phyloP scores from a whole-genome alignment of 140 eudicot genomes.

The Cichorium intybus region DNA sequence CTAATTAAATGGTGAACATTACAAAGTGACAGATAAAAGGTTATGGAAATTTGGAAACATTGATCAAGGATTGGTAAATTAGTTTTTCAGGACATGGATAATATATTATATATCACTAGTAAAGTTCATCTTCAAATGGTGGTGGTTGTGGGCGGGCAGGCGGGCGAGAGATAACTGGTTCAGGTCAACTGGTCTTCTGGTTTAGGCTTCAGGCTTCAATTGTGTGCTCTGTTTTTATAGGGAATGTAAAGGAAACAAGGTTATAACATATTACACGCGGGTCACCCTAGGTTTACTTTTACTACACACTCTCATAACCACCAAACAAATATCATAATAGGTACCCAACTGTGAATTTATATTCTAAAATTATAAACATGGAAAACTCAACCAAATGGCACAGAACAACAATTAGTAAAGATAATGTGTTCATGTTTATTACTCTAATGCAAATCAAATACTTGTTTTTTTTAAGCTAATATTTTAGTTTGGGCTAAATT shows the following conservation, averaged over 20 bases:
- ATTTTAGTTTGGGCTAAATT: not conserved
- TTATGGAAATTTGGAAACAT: constrained; percentile 37
- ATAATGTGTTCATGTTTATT: too few relatives aligned
- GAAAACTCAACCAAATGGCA: not conserved
- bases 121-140: constrained; percentile 52
- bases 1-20: constrained; percentile 23
- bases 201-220: constrained; percentile 93
- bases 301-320: constrained; percentile 26
- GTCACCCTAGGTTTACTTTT: constrained; percentile 48
- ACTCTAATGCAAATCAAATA: too few relatives aligned
- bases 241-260: constrained; percentile 75
- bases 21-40: constrained; percentile 29
- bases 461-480: not conserved
- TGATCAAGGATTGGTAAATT: constrained; percentile 11
- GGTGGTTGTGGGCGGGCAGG: not conserved
- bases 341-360: not conserved
- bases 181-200: constrained; percentile 92
- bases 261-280: constrained; percentile 49
- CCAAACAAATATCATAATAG: not conserved
- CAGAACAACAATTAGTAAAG: not conserved
- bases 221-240: constrained; percentile 70
- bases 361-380: too few relatives aligned
- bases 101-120: constrained; percentile 24
- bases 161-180: constrained; percentile 51
- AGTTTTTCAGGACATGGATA: constrained; percentile 56